A percentile compares a stretch with the other conserved stretches of the same genome.
phyloP scores from a whole-genome alignment of 73 alveolate species.

The Stentor coeruleus region DNA sequence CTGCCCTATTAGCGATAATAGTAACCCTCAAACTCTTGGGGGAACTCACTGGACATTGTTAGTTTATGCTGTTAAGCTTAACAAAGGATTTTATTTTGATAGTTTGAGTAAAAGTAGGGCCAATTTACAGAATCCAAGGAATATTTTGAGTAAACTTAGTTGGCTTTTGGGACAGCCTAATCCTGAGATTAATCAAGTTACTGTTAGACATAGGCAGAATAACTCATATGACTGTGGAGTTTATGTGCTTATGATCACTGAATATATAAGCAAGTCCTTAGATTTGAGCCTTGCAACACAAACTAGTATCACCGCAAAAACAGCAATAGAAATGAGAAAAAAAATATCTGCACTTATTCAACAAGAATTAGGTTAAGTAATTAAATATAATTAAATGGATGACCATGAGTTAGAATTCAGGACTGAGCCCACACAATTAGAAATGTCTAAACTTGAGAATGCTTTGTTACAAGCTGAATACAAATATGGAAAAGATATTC shows the following conservation, averaged over 20 bases:
- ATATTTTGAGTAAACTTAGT: neutral
- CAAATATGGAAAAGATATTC: neutral
- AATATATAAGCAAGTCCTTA: neutral
- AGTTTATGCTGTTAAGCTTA: neutral
- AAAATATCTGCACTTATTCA: no score
- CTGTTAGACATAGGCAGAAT: neutral
- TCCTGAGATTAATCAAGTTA: neutral
- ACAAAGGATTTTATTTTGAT: neutral
- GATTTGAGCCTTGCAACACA: no score
- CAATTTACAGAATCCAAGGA: neutral
- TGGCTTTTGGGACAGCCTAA: neutral
- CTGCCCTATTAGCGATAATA: neutral
- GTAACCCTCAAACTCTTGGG: neutral
- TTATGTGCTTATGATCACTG: neutral
- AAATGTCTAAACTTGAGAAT: neutral
- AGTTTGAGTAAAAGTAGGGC: neutral
- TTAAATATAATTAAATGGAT: no score
- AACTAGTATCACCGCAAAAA: no score
- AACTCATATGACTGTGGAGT: neutral
- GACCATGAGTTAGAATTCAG: no score
- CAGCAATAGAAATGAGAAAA: no score
- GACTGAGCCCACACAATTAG: neutral
- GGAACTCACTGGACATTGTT: neutral
- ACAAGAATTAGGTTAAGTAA: no score
- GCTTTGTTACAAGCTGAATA: neutral